Evolutionary conservation across 2,329 filamentous ascomycete genomes (phyloP), one percentile per base, ranked within the genome.

Genomic region (Rhynchosporium secalis): DNA sequence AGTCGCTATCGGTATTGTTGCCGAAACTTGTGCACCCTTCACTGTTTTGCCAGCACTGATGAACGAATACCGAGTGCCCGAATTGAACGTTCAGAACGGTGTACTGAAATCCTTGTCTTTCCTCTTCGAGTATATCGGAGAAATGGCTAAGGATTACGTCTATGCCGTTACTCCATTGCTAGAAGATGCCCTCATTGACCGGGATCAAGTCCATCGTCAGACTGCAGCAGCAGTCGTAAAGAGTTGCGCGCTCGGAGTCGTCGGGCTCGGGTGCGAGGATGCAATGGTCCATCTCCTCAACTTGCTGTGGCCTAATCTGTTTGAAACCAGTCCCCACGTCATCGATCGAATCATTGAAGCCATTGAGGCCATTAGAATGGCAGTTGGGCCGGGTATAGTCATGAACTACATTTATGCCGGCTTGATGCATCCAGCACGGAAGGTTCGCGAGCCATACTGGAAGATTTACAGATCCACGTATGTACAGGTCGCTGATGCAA

Each of bases 121-220:
- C 83, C 83, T 99, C 65, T 99, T 98, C 74, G 95, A 99, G 75
- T 99, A 99, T 78, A 99, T 99, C 75, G 95, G 95, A 66, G 95
- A 99, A 77, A 98, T 99, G 95, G 92, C 92, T 67, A 99, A 98
- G 79, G 95, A 99, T 77, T 99, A 99, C 75, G 95, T 99, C 74
- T 99, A 99, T 73, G 95, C 96, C 20, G 93, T 99, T 40, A 97
- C 93, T 2, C 95, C 95, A 6, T 81, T 99, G 9, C 87, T 99
- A 1, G 95, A 99, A 75, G 95, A 99, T 74, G 95, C 96, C 2
- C 87, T 99, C 65, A 97, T 97, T 77, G 95, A 99, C 76, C 89
- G 95, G 65, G 95, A 99, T 76, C 95, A 99, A 78, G 95, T 99
- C 1, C 95, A 99, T 78, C 88, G 95, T 33, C 95, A 99, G 76